Base-by-base conservation (phyloP, 73 alveolate species). In the Halteria grandinella region DNA sequence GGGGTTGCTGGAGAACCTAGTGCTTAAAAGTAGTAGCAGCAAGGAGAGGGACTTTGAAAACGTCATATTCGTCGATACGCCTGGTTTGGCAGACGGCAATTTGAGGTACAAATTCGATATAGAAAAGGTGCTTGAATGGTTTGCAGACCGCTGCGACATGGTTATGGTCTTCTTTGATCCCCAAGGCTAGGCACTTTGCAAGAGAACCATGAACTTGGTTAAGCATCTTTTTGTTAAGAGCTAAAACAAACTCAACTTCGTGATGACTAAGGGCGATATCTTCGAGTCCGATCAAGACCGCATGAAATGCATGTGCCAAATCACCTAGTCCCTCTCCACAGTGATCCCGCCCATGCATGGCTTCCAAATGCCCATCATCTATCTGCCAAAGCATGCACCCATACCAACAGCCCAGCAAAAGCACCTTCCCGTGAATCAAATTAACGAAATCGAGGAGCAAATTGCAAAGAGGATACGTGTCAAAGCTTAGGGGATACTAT, bases 51-150 rank as follows among this genome's bases (percentile, higher is more conserved):
- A 36, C 8, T 69, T 79, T 31, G 39, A 79, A n/a, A 20, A 32
- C 11, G 31, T 79, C 25, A 66, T 69, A 21, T 72, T 79, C 29
- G 72, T 79, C 20, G 90, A 79, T 29, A 79, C 90, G 6, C 90
- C 90, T 0, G 90, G 90, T 8, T 75, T 79, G 5, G 80, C 90
- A 51, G 90, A 79, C 52, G 90, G 90, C 1, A 27, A 69, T 51
- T 36, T 79, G 18, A 29, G 72, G 31, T 79, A 79, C 47, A 43
- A 49, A 2, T 79, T 64, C 52, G 79, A 79, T 47, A 53, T 79
- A 4, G 59, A 64, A 14, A 59, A 40, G 51, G 81, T 45, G 8
- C 17, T 79, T 14, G 27, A 31, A 40, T 79, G 75, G 63, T 8
- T 79, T 10, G 54, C 85, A n/a, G 5, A 29, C 17, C 43, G 72